Evolutionary conservation across 441 rosid genomes (phyloP), one percentile per base, ranked within the genome.

Genomic region (Erodium texanum): DNA sequence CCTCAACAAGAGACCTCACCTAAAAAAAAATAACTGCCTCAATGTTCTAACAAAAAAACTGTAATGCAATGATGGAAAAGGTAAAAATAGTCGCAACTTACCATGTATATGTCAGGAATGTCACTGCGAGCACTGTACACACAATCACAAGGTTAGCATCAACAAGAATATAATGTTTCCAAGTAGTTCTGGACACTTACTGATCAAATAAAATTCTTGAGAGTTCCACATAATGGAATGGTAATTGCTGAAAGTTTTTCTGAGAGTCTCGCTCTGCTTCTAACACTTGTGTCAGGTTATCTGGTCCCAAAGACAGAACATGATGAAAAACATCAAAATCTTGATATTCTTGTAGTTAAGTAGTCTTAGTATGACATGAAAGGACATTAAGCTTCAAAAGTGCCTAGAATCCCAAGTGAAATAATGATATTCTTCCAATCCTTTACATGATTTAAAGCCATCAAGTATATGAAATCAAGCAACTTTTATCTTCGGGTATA

Each of bases 101-200:
- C 99, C 93, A 88, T 87, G 73, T 91, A 94, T 76, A 86, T 79
- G 77, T 87, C 96, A 71, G 92, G 92, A 82, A 91, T 88, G 76
- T 94, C 97, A 4, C 91, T 92, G 48, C 84, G 87, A 24, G 96
- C 99, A 80, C 96, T 91, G 81, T 71, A 74, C 65, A 63, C 71
- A 77, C 22, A 75, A 70, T 73, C 58, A 63, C 27, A 69, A 65
- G 69, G 24, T 41, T 22, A 10, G 29, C 29, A 27, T 79, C 64
- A 77, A 72, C 18, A 63, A 24, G 15, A 19, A n/a, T n/a, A 50
- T n/a, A 15, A 50, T 1, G n/a, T 50, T 15, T 50, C 3, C 10
- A n/a, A 50, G 58, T n/a, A 70, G 66, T 66, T 34, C 23, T 63
- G 54, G 56, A 70, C 14, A 32, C 70, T 66, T 70, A 24, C 97